Evolutionary conservation across 495 filamentous ascomycete genomes (phyloP).

Genomic region (Penicillium taxi): DNA sequence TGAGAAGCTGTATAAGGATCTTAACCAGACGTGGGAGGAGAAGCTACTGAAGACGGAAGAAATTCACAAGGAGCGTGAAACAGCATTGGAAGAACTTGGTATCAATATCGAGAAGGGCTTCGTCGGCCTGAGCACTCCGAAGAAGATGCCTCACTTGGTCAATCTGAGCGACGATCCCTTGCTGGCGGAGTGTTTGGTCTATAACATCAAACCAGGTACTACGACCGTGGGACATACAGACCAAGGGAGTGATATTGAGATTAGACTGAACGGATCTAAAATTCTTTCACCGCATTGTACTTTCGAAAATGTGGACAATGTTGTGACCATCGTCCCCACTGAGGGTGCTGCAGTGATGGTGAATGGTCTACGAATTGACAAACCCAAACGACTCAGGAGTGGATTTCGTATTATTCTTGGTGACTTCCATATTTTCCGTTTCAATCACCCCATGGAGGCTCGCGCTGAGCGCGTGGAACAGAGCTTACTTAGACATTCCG

Average conservation of each 20-base stretch:
- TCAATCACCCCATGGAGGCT: conserved; percentile 96
- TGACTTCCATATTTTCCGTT: conserved; percentile 98
- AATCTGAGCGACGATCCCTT: conserved; percentile 95
- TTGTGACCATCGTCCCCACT: conserved; percentile 80
- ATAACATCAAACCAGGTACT: conserved; percentile 92
- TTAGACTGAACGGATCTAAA: conserved; percentile 86
- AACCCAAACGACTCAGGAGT: conserved; percentile 75
- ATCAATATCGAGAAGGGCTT: conserved; percentile 99
- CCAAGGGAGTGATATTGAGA: conserved; percentile 71
- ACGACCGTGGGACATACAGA: conserved; percentile 91
- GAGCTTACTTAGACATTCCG: conserved; percentile 79
- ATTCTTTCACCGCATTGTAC: conserved; percentile 88
- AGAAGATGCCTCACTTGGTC: conserved; percentile 98
- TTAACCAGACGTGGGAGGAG: conserved; percentile 99
- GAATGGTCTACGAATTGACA: conserved; percentile 80
- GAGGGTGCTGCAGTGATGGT: conserved; percentile 96
- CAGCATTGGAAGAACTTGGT: conserved; percentile 89
- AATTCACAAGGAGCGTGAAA: conserved; percentile 95
- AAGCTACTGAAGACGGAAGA: conserved; percentile 90
- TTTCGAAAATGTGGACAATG: conserved; percentile 86
- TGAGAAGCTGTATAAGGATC: conserved; percentile 91
- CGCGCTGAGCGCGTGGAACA: conserved; percentile 85
- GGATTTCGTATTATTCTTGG: conserved; percentile 93
- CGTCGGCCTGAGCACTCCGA: conserved; percentile 88
- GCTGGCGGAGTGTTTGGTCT: conserved; percentile 92